Evolutionary conservation across 768 basidiomycete species (phyloP).

Genomic region (Collybiopsis luxurians): DNA sequence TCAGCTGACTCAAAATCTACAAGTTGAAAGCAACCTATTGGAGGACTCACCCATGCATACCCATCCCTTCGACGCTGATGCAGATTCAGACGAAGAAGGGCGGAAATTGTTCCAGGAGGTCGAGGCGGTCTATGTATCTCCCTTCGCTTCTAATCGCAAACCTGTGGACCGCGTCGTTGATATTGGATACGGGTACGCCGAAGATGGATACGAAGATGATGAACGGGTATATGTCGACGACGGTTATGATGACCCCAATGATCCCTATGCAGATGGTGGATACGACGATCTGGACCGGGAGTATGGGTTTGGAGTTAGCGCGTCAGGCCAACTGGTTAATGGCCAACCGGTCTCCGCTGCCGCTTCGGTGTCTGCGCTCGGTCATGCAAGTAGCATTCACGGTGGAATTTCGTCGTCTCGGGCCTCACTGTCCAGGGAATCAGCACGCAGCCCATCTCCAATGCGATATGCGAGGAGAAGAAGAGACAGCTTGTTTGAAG

Average conservation of each 20-base stretch:
- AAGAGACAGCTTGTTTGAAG: conserved; percentile 4
- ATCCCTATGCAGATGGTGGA: background rate
- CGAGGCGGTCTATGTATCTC: background rate
- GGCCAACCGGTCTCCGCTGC: background rate
- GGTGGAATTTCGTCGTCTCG: background rate
- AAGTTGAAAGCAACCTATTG: background rate
- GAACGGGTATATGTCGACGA: conserved; percentile 9
- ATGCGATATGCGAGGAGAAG: conserved; percentile 5
- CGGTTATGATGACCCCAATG: conserved; percentile 1
- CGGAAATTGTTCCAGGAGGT: background rate
- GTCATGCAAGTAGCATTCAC: background rate
- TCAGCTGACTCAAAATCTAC: background rate
- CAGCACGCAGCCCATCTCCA: background rate
- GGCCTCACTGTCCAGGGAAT: background rate
- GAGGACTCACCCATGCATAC: conserved; percentile 1
- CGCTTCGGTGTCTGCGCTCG: background rate
- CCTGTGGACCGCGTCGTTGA: background rate
- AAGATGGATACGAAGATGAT: conserved; percentile 8
- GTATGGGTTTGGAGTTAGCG: background rate
- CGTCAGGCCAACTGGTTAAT: background rate
- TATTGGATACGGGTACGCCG: conserved; percentile 3
- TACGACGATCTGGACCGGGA: conserved; percentile 1
- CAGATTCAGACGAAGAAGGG: conserved; percentile 5
- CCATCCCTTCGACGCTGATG: conserved; percentile 2
- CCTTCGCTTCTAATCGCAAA: background rate